A percentile compares a stretch with the other conserved stretches of the same genome.
Evolutionary conservation across 306 rosid species (phyloP).

Genomic region (Clitoria ternatea): DNA sequence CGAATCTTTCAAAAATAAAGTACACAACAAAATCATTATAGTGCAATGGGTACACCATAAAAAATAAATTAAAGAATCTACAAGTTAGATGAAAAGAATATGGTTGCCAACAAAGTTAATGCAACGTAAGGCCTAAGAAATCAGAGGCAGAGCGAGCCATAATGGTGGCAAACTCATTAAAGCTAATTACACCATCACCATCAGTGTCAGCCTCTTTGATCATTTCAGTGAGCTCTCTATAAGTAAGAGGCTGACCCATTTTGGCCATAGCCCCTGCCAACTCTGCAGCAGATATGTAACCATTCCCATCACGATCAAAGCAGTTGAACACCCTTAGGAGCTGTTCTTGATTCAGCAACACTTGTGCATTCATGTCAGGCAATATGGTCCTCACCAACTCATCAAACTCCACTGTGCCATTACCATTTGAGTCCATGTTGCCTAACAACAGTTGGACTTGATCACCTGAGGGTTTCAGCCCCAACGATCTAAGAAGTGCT

Average conservation of each 20-base stretch:
- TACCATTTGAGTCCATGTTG: slow-evolving; percentile 67
- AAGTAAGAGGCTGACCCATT: slow-evolving; percentile 80
- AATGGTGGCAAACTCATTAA: slow-evolving; percentile 59
- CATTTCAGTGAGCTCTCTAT: slow-evolving; percentile 73
- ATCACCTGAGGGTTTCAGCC: slow-evolving; percentile 69
- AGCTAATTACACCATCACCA: slow-evolving; percentile 84
- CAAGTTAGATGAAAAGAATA: not conserved
- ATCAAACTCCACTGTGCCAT: slow-evolving; percentile 77
- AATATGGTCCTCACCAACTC: slow-evolving; percentile 55
- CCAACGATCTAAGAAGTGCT: slow-evolving; percentile 71
- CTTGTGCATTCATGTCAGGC: slow-evolving; percentile 54
- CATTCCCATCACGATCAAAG: slow-evolving; percentile 80
- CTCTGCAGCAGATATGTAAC: slow-evolving; percentile 68
- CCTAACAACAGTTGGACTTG: slow-evolving; percentile 51
- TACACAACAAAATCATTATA: not conserved
- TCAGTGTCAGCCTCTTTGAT: slow-evolving; percentile 72
- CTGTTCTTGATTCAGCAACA: slow-evolving; percentile 52
- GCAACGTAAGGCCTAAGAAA: slow-evolving; percentile 46
- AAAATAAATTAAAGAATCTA: not conserved
- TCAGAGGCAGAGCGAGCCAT: slow-evolving; percentile 73
- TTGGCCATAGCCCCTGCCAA: slow-evolving; percentile 82
- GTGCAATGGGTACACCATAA: no score
- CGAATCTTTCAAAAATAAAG: not conserved
- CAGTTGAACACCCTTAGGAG: slow-evolving; percentile 58
- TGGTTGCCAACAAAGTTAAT: no score